Conservation (phyloP, 805 yeast genomes). For the Huiozyma sinensis region DNA sequence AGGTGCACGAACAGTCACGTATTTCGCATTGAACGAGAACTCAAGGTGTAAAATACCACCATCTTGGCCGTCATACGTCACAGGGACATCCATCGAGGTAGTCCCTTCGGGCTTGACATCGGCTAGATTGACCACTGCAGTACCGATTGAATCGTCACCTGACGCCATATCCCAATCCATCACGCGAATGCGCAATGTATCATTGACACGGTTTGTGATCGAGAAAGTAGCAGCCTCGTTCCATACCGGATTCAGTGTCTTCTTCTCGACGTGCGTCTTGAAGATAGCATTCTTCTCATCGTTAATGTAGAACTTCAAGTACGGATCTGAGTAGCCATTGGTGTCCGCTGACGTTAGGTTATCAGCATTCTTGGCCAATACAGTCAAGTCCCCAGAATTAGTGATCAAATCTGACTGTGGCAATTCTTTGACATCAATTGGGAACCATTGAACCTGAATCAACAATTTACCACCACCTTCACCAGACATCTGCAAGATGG, state of each 20-base stretch:
- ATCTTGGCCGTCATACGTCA: constrained; percentile 30
- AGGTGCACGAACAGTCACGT: constrained; percentile 27
- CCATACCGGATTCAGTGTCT: constrained; percentile 85
- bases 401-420: constrained; percentile 68
- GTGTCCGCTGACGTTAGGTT: constrained; percentile 77
- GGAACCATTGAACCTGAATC: constrained; percentile 68
- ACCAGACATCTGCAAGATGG: constrained; percentile 45
- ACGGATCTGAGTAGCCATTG: constrained; percentile 92
- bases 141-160: constrained; percentile 73
- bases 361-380: constrained; percentile 53
- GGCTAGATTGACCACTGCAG: constrained; percentile 43
- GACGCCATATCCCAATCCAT: constrained; percentile 93
- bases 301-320: constrained; percentile 56
- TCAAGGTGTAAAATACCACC: constrained; percentile 54
- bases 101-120: constrained; percentile 41
- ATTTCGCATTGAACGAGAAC: constrained; percentile 60
- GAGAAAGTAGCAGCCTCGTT: constrained; percentile 55
- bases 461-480: constrained; percentile 41
- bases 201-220: constrained; percentile 51
- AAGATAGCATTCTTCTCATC: constrained; percentile 45
- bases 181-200: constrained; percentile 46
- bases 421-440: constrained; percentile 46
- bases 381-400: constrained; percentile 59
- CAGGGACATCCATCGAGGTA: constrained; percentile 39
- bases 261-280: constrained; percentile 74